Base-by-base conservation (phyloP, 108 stramenopile genomes). In the Cyclotella cryptica region DNA sequence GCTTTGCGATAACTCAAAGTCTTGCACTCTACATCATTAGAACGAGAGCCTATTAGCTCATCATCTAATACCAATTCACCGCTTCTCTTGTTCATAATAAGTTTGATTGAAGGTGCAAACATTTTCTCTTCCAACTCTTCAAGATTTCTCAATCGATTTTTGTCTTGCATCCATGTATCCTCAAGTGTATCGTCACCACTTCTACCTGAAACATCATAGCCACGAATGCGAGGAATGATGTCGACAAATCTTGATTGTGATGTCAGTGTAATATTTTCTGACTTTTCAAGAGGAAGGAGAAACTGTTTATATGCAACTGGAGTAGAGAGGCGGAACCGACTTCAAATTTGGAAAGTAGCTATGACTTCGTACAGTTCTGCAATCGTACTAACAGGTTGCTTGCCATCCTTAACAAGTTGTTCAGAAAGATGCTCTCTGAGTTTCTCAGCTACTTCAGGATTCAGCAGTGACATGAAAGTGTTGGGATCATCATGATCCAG, bases 61-160 rank as follows among this genome's bases (percentile, higher is more conserved):
- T 49, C 47, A 49, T 49, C 9, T 3, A 49, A n/a, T 3, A 49
- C 47, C 15, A n/a, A 3, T n/a, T 49, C 47, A n/a, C 47, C 47
- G 9, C 47, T n/a, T n/a, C n/a, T 49, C 47, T 49, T 49, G 1
- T 49, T 49, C 18, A 49, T 17, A 17, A 49, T 17, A 49, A 49
- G 15, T 17, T 17, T n/a, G n/a, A 49, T n/a, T 17, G 47, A 7
- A n/a, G 47, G 47, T n/a, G 47, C 47, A 49, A 7, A 49, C 47
- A 49, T 49, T n/a, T n/a, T n/a, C 47, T 49, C 47, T n/a, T 49
- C 47, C 47, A 49, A n/a, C 18, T n/a, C n/a, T 49, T 17, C n/a
- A 3, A 17, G n/a, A 49, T 49, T 49, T 49, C 47, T 9, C 47
- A 49, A n/a, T 49, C 47, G 9, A 3, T 49, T 17, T 49, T 17